phyloP scores from a whole-genome alignment of 2,329 filamentous ascomycete species.

The Phialemonium atrogriseum region DNA sequence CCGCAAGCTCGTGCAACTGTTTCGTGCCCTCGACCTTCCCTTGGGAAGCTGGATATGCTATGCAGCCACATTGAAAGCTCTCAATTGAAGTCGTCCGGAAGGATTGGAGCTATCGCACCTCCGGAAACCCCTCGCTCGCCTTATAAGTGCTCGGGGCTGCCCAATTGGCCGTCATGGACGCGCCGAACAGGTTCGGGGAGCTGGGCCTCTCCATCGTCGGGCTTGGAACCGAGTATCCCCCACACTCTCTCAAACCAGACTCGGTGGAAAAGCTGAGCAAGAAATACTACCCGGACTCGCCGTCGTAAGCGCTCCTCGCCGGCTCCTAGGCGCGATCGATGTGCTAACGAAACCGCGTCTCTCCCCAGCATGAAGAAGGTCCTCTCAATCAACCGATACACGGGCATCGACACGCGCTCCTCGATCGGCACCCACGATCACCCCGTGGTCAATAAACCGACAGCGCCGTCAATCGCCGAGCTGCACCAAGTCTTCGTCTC shows the following conservation, averaged over 20 bases:
- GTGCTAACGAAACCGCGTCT: conserved; percentile 1
- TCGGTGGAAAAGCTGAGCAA: conserved; percentile 43
- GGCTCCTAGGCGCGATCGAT: conserved; percentile 1
- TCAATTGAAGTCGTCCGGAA: no score
- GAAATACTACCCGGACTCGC: conserved; percentile 50
- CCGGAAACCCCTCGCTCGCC: no score
- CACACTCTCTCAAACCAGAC: conserved; percentile 40
- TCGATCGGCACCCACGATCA: conserved; percentile 54
- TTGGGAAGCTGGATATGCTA: no score
- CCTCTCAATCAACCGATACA: conserved; percentile 54
- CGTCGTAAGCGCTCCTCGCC: conserved; percentile 39
- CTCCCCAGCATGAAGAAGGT: conserved; percentile 51
- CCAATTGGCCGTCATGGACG: conserved; percentile 33
- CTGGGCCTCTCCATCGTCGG: conserved; percentile 55
- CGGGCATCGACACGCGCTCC: conserved; percentile 55
- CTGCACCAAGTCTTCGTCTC: conserved; percentile 47
- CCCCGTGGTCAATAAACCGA: conserved; percentile 48
- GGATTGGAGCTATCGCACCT: no score
- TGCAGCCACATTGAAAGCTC: no score
- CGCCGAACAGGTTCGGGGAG: conserved; percentile 33
- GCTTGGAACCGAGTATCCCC: conserved; percentile 52
- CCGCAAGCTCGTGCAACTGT: no score
- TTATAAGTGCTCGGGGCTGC: no score
- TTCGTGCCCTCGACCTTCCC: no score
- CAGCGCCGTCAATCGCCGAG: conserved; percentile 45